A percentile compares a stretch with the other conserved stretches of the same genome.
These are phyloP conservation scores for Tilletia setariae DNA, from an alignment of 1,284 basidiomycete species.

Conservation along the genomic window DNA sequence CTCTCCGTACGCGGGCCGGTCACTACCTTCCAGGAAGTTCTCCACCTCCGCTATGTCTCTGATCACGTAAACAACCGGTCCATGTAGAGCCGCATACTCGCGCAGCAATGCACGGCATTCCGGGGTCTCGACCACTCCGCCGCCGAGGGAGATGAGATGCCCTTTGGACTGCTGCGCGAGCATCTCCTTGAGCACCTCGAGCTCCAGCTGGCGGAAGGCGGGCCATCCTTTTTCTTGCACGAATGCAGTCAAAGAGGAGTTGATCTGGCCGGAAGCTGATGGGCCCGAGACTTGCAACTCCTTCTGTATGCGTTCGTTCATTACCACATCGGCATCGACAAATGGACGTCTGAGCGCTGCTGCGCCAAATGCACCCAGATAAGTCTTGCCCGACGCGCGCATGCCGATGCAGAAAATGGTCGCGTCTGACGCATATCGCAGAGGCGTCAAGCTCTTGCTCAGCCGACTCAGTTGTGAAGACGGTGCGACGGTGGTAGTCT, in stretches of 20 bases:
- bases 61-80: slow-evolving; percentile 70
- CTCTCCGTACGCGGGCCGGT: slow-evolving; percentile 68
- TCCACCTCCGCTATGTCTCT: slow-evolving; percentile 71
- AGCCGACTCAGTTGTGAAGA: slow-evolving; percentile 23
- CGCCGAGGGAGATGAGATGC: slow-evolving; percentile 70
- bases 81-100: slow-evolving; percentile 64
- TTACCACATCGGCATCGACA: slow-evolving; percentile 81
- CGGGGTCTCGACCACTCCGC: slow-evolving; percentile 86
- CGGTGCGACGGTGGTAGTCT: slow-evolving; percentile 18
- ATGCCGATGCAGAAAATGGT: slow-evolving; percentile 88
- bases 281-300: not conserved
- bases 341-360: slow-evolving; percentile 71
- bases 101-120: slow-evolving; percentile 64
- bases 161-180: slow-evolving; percentile 56
- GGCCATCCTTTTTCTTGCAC: slow-evolving; percentile 75
- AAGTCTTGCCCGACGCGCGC: slow-evolving; percentile 94
- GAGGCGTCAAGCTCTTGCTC: slow-evolving; percentile 31
- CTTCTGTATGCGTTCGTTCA: slow-evolving; percentile 61
- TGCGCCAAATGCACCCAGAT: slow-evolving; percentile 77
- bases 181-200: slow-evolving; percentile 54
- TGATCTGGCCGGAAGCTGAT: slow-evolving; percentile 23
- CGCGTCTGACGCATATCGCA: slow-evolving; percentile 58
- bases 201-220: slow-evolving; percentile 65
- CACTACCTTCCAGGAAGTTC: slow-evolving; percentile 78
- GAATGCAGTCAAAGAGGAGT: slow-evolving; percentile 68